Conservation (phyloP, 1,284 basidiomycete species). For the Ceratobasidium sp. region DNA sequence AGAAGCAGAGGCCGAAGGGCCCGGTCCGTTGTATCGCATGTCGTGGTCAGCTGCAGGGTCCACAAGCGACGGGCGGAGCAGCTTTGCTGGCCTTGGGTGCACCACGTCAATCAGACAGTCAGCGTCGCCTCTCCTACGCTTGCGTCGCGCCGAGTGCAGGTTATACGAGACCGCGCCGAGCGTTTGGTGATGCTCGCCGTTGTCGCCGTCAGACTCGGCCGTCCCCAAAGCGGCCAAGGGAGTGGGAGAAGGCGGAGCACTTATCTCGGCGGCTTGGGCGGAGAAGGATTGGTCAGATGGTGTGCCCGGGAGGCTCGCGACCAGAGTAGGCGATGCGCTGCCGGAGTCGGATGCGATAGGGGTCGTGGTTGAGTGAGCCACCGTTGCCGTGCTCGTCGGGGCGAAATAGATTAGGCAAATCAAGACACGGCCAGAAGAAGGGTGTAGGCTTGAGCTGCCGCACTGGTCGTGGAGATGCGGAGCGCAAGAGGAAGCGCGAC, state of each 20-base stretch:
- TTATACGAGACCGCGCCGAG: not conserved
- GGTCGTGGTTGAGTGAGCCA: constrained; percentile 43
- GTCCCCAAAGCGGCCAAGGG: constrained; percentile 9
- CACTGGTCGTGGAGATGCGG: constrained; percentile 24
- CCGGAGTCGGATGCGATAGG: constrained; percentile 39
- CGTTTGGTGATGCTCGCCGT: not conserved
- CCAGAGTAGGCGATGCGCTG: constrained; percentile 42
- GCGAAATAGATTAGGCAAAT: not conserved
- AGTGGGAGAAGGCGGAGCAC: constrained; percentile 1
- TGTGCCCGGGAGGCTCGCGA: constrained; percentile 40
- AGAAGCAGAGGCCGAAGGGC: constrained; percentile 24
- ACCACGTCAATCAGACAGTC: constrained; percentile 29
- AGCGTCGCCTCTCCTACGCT: constrained; percentile 26
- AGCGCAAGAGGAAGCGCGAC: constrained; percentile 17
- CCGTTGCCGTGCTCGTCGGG: constrained; percentile 6
- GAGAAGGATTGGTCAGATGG: constrained; percentile 27
- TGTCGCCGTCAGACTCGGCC: constrained; percentile 26
- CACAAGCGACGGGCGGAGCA: constrained; percentile 26
- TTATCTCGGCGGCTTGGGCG: constrained; percentile 21
- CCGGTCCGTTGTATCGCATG: constrained; percentile 38
- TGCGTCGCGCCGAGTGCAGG: not conserved
- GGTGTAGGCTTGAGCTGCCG: not conserved
- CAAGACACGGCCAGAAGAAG: not conserved
- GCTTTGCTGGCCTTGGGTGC: constrained; percentile 26
- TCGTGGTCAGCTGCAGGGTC: constrained; percentile 41